Percentiles rank a stretch among this genome's conserved stretches.
Evolutionary conservation across 1,284 basidiomycete species (phyloP).

Genomic region (Ustilago shanxiensis): DNA sequence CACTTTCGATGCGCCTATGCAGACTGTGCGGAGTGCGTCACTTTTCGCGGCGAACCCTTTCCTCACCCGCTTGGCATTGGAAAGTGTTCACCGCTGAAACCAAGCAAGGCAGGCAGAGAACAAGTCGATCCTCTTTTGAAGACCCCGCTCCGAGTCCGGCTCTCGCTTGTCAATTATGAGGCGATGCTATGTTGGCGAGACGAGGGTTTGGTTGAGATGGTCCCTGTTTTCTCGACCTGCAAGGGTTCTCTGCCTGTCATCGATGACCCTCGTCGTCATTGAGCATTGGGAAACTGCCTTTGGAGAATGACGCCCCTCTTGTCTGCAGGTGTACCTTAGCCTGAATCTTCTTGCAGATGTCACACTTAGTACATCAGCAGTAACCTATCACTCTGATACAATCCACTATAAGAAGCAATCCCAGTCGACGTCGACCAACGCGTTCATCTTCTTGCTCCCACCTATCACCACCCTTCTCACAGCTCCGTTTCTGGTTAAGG

Average conservation of each 20-base stretch:
- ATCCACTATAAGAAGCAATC: conserved; percentile 8
- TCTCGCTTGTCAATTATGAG: not conserved
- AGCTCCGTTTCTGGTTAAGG: not conserved
- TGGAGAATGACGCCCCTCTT: not conserved
- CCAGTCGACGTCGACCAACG: not conserved
- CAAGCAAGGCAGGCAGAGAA: not conserved
- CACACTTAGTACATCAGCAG: not conserved
- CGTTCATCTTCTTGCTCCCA: not conserved
- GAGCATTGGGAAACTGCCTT: not conserved
- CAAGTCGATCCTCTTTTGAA: not conserved
- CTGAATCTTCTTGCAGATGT: not conserved
- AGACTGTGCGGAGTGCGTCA: not conserved
- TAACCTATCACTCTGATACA: not conserved
- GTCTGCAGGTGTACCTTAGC: not conserved
- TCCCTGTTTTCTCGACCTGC: not conserved
- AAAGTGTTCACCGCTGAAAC: not conserved
- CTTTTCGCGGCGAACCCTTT: not conserved
- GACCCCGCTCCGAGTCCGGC: conserved; percentile 3
- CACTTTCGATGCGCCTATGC: not conserved
- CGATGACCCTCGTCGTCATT: conserved; percentile 1
- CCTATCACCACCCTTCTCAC: not conserved
- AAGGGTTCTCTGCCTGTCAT: not conserved
- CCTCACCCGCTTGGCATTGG: not conserved
- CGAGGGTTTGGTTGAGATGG: too few relatives aligned
- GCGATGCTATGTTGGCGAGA: too few relatives aligned